Evolutionary conservation across 768 basidiomycete species (phyloP), one percentile per base, ranked within the genome.

Genomic region (Sistotremastrum niveocremeum): DNA sequence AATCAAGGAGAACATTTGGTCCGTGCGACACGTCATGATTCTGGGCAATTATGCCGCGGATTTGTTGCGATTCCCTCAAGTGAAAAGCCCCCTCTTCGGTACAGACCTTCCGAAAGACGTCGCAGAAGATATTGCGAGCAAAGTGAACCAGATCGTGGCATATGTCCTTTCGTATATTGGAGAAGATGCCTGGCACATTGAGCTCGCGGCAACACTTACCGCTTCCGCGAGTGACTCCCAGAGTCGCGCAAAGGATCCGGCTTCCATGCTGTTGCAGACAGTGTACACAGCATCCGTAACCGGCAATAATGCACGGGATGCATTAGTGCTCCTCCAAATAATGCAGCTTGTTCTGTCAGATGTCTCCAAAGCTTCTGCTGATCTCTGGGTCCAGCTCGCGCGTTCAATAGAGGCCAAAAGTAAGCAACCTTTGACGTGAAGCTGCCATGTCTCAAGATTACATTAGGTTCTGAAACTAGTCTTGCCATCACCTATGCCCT

Each of bases 381-480:
- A 90, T 49, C 57, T 70, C 37, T 94, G 94, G 89, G 59, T 95
- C 40, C 56, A 64, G 3, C 64, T 84, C n/a, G 83, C 76, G 2
- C 72, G 80, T 57, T 75, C 63, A 51, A 47, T 82, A 2, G 79
- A 85, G 56, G 73, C 68, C 51, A 65, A 63, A 49, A 73, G 90
- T 87, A n/a, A n/a, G n/a, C n/a, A n/a, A n/a, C n/a, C n/a, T n/a
- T n/a, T n/a, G n/a, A n/a, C n/a, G n/a, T n/a, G n/a, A n/a, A n/a
- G n/a, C n/a, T n/a, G n/a, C n/a, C n/a, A 28, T 40, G 7, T 12
- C 36, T 44, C 45, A 32, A 34, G 29, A 11, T 39, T 38, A 30
- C 20, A 12, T 9, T 49, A 93, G 91, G 81, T 2, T 81, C 84
- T 1, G 70, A 79, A 54, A 73, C 81, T 0, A 70, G 81, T 0